Percentiles rank a stretch among this genome's conserved stretches.
These are phyloP conservation scores for Karstenula rhodostoma DNA, from an alignment of 2,329 filamentous ascomycete genomes.

Conservation along the genomic window DNA sequence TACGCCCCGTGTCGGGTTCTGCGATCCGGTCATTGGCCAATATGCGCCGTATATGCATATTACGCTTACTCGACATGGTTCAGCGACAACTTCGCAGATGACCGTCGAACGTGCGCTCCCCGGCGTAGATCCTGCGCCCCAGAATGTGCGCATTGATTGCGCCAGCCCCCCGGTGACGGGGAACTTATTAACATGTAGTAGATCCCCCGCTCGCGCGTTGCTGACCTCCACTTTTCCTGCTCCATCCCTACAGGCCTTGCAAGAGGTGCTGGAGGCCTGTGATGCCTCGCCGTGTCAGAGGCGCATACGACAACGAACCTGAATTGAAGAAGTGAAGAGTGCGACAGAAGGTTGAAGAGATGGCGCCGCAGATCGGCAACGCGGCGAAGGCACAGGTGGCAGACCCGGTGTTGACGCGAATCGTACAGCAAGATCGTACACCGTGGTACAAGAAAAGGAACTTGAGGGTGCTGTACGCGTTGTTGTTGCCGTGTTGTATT, in stretches of 20 bases:
- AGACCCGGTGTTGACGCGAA: conserved; percentile 52
- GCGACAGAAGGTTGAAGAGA: background rate
- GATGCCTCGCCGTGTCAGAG: background rate
- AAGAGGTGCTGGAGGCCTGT: conserved; percentile 5
- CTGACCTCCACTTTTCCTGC: conserved; percentile 1
- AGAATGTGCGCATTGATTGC: conserved; percentile 13
- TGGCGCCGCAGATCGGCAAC: conserved; percentile 20
- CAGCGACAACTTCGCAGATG: conserved; percentile 8
- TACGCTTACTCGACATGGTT: conserved; percentile 8
- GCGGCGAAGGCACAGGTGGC: conserved; percentile 22
- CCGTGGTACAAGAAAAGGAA: conserved; percentile 52
- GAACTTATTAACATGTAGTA: conserved; percentile 4
- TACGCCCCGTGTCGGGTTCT: conserved; percentile 3
- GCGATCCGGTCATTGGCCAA: conserved; percentile 9
- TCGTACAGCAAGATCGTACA: conserved; percentile 51
- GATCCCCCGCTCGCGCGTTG: conserved; percentile 9
- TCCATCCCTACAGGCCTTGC: background rate
- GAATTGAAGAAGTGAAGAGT: conserved; percentile 16
- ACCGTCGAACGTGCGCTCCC: conserved; percentile 10
- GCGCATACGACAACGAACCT: conserved; percentile 3
- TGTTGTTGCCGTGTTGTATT: conserved; percentile 44
- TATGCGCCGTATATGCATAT: conserved; percentile 14
- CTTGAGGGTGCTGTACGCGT: conserved; percentile 45
- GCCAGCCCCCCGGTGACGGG: conserved; percentile 11
- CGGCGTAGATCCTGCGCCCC: conserved; percentile 15